phyloP scores from a whole-genome alignment of 768 basidiomycete genomes.

The Hygrocybe coccinea region DNA sequence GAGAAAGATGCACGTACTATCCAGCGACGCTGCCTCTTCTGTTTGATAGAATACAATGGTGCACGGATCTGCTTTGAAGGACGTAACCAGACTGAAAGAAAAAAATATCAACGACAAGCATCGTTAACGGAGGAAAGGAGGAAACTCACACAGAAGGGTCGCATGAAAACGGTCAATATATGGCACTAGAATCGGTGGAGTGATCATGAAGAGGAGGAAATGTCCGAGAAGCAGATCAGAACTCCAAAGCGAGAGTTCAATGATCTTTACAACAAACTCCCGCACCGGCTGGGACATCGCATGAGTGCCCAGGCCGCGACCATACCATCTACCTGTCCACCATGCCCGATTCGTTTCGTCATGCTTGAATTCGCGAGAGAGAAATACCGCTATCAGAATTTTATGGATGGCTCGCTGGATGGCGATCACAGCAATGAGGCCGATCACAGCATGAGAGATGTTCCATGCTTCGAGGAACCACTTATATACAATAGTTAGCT shows the following conservation, averaged over 20 bases:
- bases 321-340: conserved; percentile 99
- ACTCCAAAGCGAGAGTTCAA: conserved; percentile 93
- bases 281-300: conserved; percentile 97
- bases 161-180: conserved; percentile 91
- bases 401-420: conserved; percentile 94
- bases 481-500: conserved; percentile 33
- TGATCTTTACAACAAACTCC: conserved; percentile 96
- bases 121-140: conserved; percentile 5
- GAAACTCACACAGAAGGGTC: conserved; percentile 75
- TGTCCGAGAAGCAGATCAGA: conserved; percentile 89
- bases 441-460: conserved; percentile 86
- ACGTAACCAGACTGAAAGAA: conserved; percentile 77
- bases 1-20: conserved; percentile 53
- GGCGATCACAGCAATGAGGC: conserved; percentile 83
- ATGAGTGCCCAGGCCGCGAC: conserved; percentile 82
- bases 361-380: conserved; percentile 98
- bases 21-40: conserved; percentile 83
- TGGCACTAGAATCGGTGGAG: conserved; percentile 82
- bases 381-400: conserved; percentile 86
- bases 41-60: conserved; percentile 84
- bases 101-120: conserved; percentile 15
- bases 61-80: conserved; percentile 93
- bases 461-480: conserved; percentile 96
- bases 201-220: conserved; percentile 84
- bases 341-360: conserved; percentile 98